These are phyloP conservation scores for Parachaetomium inaequale DNA, from an alignment of 495 filamentous ascomycete species.

Conservation along the genomic window DNA sequence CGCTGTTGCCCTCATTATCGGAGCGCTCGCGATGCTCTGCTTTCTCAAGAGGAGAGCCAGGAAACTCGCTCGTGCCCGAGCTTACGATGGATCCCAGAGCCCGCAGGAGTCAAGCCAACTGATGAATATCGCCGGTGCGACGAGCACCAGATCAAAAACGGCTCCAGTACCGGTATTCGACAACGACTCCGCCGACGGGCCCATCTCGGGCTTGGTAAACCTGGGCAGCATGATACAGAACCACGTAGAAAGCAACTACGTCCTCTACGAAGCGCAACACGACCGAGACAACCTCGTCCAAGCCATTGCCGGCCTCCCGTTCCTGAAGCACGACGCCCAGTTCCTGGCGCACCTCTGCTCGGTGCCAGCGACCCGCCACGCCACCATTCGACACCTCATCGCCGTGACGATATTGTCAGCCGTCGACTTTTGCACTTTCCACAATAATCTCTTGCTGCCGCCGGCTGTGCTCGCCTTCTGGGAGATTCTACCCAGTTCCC, in stretches of 20 bases:
- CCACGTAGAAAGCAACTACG: constrained; percentile 1
- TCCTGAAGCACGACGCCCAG: constrained; percentile 5
- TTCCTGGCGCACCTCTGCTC: not conserved
- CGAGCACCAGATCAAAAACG: not conserved
- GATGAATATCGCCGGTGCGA: not conserved
- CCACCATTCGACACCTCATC: not conserved
- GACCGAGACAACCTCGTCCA: not conserved
- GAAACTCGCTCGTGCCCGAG: not conserved
- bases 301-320: not conserved
- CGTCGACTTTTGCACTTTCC: not conserved
- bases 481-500: not conserved
- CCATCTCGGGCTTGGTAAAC: not conserved
- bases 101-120: not conserved
- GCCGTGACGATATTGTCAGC: not conserved
- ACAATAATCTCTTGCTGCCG: not conserved
- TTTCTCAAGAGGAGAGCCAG: not conserved
- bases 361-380: not conserved
- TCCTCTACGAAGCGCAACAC: not conserved
- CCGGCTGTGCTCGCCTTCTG: not conserved
- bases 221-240: not conserved
- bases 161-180: no score
- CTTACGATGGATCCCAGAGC: not conserved
- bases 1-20: not conserved
- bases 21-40: not conserved
- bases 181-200: not conserved